Evolutionary conservation across 805 yeast genomes (phyloP).

Genomic region (Schizosaccharomyces lindneri): DNA sequence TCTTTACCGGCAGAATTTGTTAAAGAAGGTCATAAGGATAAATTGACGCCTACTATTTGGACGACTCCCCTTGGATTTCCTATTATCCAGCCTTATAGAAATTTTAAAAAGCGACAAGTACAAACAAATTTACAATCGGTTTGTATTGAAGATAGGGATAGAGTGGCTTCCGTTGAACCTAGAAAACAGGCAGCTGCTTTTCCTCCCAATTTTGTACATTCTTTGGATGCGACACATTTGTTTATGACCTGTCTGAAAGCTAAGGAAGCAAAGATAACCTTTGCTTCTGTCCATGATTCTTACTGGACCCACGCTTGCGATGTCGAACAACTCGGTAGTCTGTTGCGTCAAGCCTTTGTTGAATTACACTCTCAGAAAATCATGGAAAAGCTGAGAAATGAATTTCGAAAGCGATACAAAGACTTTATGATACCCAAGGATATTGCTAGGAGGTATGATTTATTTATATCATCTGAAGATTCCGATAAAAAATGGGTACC

Average conservation of each 20-base stretch:
- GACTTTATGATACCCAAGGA: constrained; percentile 20
- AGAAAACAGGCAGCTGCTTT: constrained; percentile 80
- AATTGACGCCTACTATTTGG: constrained; percentile 84
- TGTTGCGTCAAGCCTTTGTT: constrained; percentile 58
- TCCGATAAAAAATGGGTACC: constrained; percentile 27
- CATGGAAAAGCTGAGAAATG: constrained; percentile 43
- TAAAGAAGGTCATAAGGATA: constrained; percentile 17
- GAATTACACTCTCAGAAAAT: constrained; percentile 50
- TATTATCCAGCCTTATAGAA: constrained; percentile 88
- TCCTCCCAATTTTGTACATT: constrained; percentile 88
- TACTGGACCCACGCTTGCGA: constrained; percentile 93
- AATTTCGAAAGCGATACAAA: constrained; percentile 57
- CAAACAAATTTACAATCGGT: constrained; percentile 71
- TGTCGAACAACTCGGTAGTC: constrained; percentile 41
- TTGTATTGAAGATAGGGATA: constrained; percentile 70
- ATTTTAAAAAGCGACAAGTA: constrained; percentile 35
- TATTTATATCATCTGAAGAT: constrained; percentile 8
- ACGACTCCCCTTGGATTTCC: constrained; percentile 90
- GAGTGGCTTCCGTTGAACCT: constrained; percentile 55
- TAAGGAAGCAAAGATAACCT: constrained; percentile 34
- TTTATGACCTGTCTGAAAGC: constrained; percentile 64
- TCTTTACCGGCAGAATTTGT: constrained; percentile 25
- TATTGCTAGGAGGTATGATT: constrained; percentile 10
- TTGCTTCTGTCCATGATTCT: constrained; percentile 93
- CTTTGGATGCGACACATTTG: constrained; percentile 94